Evolutionary conservation across 2,329 filamentous ascomycete genomes (phyloP).

Genomic region (Ophiosphaerella herpotricha): DNA sequence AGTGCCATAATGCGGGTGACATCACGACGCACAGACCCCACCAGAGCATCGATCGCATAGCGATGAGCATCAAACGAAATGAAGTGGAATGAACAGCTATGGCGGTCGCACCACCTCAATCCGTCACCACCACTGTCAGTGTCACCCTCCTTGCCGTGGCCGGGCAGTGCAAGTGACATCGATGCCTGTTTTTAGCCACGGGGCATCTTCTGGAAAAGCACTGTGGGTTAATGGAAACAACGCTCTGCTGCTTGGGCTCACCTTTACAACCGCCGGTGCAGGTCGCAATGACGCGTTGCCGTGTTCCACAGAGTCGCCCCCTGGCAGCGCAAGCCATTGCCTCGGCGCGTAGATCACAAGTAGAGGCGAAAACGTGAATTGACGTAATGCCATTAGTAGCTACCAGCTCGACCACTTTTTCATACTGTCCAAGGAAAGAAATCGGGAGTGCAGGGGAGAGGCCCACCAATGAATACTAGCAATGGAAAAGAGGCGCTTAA

Average conservation of each 20-base stretch:
- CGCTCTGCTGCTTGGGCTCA: not conserved
- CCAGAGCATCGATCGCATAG: slow-evolving; percentile 12
- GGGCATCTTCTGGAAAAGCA: not conserved
- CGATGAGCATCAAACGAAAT: slow-evolving; percentile 14
- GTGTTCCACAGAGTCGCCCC: not conserved
- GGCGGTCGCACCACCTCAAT: slow-evolving; percentile 23
- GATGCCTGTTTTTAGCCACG: slow-evolving; percentile 1
- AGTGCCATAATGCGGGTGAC: slow-evolving; percentile 17
- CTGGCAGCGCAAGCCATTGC: not conserved
- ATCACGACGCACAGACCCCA: slow-evolving; percentile 22
- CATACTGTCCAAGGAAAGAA: slow-evolving; percentile 1
- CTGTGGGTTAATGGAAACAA: no score
- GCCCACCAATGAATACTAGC: slow-evolving; percentile 16
- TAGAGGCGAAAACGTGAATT: slow-evolving; percentile 4
- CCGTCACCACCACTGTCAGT: slow-evolving; percentile 7
- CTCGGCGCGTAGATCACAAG: not conserved
- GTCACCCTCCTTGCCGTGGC: slow-evolving; percentile 7
- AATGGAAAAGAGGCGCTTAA: slow-evolving; percentile 14
- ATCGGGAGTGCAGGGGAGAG: not conserved
- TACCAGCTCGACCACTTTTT: slow-evolving; percentile 12
- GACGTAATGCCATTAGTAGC: slow-evolving; percentile 21
- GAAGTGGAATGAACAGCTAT: not conserved
- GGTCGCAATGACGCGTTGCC: not conserved
- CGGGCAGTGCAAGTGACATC: slow-evolving; percentile 7
- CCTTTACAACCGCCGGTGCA: not conserved